Evolutionary conservation across 2,329 filamentous ascomycete genomes (phyloP).

Genomic region (Aureobasidium lini): DNA sequence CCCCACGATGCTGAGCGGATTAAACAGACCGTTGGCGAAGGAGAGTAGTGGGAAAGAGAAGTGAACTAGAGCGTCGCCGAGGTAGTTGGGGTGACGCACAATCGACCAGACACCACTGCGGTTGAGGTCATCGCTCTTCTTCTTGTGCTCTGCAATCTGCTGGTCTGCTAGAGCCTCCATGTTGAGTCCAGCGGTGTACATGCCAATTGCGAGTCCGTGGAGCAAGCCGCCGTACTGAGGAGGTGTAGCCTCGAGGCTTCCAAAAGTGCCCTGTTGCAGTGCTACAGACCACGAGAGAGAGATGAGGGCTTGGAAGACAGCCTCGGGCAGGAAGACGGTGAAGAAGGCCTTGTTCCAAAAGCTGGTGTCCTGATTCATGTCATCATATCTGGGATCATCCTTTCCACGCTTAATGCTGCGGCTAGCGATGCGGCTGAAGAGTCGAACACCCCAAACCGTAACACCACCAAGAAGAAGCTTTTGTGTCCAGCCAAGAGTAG

Average conservation of each 20-base stretch:
- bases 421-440: constrained; percentile 48
- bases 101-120: constrained; percentile 55
- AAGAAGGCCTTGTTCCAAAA: constrained; percentile 54
- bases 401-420: constrained; percentile 43
- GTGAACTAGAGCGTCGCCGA: constrained; percentile 54
- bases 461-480: constrained; percentile 50
- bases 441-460: constrained; percentile 49
- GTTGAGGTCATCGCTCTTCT: constrained; percentile 37
- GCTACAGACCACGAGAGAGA: constrained; percentile 51
- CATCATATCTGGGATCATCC: constrained; percentile 51
- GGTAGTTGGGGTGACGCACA: constrained; percentile 55
- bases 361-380: constrained; percentile 42
- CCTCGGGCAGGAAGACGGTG: constrained; percentile 50
- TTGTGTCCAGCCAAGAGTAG: constrained; percentile 46
- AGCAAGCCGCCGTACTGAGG: constrained; percentile 9
- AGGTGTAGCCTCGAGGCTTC: constrained; percentile 27
- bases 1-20: constrained; percentile 48
- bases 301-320: constrained; percentile 49
- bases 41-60: constrained; percentile 52
- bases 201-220: constrained; percentile 32
- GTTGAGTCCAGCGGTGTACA: constrained; percentile 51
- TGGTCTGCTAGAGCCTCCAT: constrained; percentile 51
- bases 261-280: constrained; percentile 27
- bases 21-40: constrained; percentile 47
- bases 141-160: constrained; percentile 47